phyloP scores from a whole-genome alignment of 805 yeast genomes.

The Candida bentonensis region DNA sequence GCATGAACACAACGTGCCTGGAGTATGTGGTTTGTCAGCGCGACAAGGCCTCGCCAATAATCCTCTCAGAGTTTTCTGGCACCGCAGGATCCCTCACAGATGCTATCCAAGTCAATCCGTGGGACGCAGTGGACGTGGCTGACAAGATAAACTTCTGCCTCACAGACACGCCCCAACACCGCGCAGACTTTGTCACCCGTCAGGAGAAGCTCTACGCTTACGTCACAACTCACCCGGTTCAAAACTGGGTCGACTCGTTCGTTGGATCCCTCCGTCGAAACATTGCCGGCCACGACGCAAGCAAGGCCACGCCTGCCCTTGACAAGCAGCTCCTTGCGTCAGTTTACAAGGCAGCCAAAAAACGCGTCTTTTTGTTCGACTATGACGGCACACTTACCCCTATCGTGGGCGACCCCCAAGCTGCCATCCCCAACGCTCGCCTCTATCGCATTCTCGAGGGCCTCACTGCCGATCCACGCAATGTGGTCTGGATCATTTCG shows the following conservation, averaged over 20 bases:
- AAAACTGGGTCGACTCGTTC: slow-evolving; percentile 62
- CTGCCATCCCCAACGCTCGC: slow-evolving; percentile 83
- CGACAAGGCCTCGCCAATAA: slow-evolving; percentile 53
- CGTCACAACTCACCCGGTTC: slow-evolving; percentile 61
- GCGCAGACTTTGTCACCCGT: slow-evolving; percentile 19
- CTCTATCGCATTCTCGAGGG: slow-evolving; percentile 43
- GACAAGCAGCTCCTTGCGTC: slow-evolving; percentile 53
- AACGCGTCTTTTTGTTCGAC: slow-evolving; percentile 78
- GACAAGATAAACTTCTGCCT: slow-evolving; percentile 63
- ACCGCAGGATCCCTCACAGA: slow-evolving; percentile 39
- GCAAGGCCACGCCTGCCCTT: slow-evolving; percentile 65
- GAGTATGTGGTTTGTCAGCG: slow-evolving; percentile 79
- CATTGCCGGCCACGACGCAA: slow-evolving; percentile 25
- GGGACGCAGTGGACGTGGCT: slow-evolving; percentile 93
- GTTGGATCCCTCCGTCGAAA: slow-evolving; percentile 29
- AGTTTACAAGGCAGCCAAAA: slow-evolving; percentile 44
- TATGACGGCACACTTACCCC: slow-evolving; percentile 97
- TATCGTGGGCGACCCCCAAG: slow-evolving; percentile 93
- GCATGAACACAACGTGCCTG: slow-evolving; percentile 89
- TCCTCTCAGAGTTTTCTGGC: slow-evolving; percentile 89
- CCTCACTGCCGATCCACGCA: slow-evolving; percentile 60
- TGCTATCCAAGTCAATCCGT: slow-evolving; percentile 77
- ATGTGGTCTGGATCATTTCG: slow-evolving; percentile 87
- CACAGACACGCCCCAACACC: slow-evolving; percentile 27
- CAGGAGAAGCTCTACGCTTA: slow-evolving; percentile 34